A percentile compares a stretch with the other conserved stretches of the same genome.
These are phyloP conservation scores for Lumnitzera littorea DNA, from an alignment of 345 rosid species.

Conservation along the genomic window DNA sequence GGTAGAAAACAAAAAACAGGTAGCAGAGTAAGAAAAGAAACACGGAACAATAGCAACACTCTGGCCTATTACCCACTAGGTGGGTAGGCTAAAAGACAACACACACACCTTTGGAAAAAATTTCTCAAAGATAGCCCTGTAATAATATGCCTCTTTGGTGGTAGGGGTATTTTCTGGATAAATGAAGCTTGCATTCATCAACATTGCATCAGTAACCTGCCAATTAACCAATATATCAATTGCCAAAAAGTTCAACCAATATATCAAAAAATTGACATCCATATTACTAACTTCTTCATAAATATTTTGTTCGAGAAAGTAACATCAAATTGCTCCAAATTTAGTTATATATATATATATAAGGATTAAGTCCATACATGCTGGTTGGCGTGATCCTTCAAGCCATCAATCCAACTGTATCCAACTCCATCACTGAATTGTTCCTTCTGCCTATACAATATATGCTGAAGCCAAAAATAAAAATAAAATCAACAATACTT, in stretches of 20 bases:
- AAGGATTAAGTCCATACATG: conserved; percentile 31
- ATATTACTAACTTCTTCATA: neutral
- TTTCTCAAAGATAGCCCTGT: conserved; percentile 84
- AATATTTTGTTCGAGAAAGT: neutral
- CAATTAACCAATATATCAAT: neutral
- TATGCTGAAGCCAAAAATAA: conserved; percentile 40
- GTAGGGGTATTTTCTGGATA: conserved; percentile 83
- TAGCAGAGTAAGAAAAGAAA: neutral
- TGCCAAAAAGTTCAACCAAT: too few species aligned
- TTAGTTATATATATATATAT: too few species aligned
- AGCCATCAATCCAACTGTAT: conserved; percentile 98
- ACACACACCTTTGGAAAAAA: conserved; percentile 77
- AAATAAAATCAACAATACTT: neutral
- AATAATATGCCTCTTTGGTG: conserved; percentile 89
- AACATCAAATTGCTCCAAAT: too few species aligned
- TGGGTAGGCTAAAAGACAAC: neutral
- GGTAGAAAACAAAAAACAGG: too few species aligned
- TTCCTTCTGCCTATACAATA: conserved; percentile 93
- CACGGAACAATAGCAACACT: neutral
- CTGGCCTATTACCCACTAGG: too few species aligned
- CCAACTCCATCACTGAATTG: conserved; percentile 99
- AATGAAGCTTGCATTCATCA: conserved; percentile 59
- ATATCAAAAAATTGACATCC: neutral
- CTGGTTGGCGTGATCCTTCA: conserved; percentile 69
- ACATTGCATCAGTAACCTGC: conserved; percentile 82